These are phyloP conservation scores for Leishmania lainsoni DNA, from an alignment of 208 protist genomes.

Conservation along the genomic window DNA sequence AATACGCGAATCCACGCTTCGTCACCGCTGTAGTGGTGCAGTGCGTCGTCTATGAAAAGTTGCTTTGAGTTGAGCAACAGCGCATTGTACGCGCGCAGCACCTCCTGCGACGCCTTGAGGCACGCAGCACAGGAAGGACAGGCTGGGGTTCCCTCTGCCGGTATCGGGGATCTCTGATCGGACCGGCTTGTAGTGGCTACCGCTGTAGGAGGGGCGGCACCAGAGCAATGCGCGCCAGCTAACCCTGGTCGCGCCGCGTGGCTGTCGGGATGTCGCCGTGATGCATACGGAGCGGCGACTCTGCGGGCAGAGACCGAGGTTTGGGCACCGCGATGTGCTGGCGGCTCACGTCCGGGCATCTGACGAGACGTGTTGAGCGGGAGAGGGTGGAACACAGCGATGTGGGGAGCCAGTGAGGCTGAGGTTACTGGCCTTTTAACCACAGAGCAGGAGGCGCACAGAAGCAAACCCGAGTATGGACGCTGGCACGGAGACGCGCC, in stretches of 20 bases:
- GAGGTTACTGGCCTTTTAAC: no score
- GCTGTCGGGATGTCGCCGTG: background rate
- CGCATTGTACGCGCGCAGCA: conserved; percentile 32
- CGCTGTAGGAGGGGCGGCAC: background rate
- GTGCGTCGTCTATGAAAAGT: conserved; percentile 57
- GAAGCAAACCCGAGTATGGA: background rate
- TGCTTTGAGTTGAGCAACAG: conserved; percentile 50
- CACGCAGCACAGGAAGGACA: conserved; percentile 28
- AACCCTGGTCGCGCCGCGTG: background rate
- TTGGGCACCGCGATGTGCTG: background rate
- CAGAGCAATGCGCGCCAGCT: background rate
- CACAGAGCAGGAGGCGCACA: background rate
- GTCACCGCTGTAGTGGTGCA: conserved; percentile 69
- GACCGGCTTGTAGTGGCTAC: background rate
- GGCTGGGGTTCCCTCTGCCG: conserved; percentile 11
- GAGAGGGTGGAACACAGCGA: background rate
- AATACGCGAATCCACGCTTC: conserved; percentile 64
- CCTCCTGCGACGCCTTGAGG: conserved; percentile 15
- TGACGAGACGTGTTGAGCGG: background rate
- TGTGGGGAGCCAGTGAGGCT: background rate
- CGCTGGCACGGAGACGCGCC: background rate
- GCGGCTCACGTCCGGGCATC: conserved; percentile 23
- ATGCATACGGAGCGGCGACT: background rate
- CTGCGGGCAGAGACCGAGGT: background rate
- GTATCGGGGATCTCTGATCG: background rate